These are phyloP conservation scores for Peniophora sp. DNA, from an alignment of 1,284 basidiomycete species.

Conservation along the genomic window DNA sequence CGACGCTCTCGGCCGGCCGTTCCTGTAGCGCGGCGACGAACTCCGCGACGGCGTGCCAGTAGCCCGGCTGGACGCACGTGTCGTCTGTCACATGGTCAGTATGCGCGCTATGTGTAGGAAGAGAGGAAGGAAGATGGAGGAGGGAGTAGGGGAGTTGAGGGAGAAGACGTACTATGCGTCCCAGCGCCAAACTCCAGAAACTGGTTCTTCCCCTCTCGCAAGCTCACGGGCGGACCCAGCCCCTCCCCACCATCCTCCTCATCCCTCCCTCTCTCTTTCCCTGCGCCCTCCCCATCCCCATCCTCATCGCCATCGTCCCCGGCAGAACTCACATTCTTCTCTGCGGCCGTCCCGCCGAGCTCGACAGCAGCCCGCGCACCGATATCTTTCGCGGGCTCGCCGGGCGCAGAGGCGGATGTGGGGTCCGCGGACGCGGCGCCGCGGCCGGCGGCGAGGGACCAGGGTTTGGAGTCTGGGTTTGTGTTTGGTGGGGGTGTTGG, in stretches of 20 bases:
- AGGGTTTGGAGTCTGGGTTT: no score
- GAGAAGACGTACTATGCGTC: constrained; percentile 10
- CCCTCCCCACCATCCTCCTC: background rate
- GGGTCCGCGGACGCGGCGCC: background rate
- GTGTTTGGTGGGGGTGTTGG: background rate
- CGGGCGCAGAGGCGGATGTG: background rate
- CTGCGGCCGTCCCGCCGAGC: background rate
- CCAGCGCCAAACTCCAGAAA: constrained; percentile 11
- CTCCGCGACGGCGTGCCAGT: constrained; percentile 23
- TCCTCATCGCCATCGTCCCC: background rate
- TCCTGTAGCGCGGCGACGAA: constrained; percentile 17
- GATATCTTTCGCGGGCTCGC: background rate
- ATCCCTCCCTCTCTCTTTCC: background rate
- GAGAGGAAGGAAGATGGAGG: background rate
- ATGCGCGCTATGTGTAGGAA: background rate
- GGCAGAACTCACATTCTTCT: no score
- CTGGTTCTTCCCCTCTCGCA: constrained; percentile 3
- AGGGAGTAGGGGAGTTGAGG: no score
- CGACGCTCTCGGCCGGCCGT: no score
- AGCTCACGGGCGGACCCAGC: background rate
- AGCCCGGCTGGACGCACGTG: constrained; percentile 26
- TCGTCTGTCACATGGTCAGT: constrained; percentile 18
- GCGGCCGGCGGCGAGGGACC: background rate
- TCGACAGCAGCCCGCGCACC: background rate
- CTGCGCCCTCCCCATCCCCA: background rate